These are phyloP conservation scores for Serendipita sp. DNA, from an alignment of 768 basidiomycete species.

Conservation along the genomic window DNA sequence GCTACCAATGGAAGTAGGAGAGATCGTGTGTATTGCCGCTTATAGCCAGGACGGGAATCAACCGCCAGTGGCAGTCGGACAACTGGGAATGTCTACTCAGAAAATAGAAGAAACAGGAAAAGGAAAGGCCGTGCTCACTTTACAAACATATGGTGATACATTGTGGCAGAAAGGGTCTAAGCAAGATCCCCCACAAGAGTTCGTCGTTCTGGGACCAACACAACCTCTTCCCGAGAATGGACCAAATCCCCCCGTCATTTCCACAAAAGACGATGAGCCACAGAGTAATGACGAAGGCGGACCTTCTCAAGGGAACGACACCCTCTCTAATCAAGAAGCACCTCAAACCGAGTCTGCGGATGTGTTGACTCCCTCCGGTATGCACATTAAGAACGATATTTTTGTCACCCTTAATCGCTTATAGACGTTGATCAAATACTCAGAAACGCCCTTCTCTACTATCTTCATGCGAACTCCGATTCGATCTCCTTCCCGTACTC, in stretches of 20 bases:
- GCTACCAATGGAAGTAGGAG: constrained; percentile 16
- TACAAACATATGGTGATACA: constrained; percentile 65
- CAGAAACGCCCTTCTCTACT: not conserved
- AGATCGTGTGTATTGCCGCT: constrained; percentile 50
- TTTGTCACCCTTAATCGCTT: no score
- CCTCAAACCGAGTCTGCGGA: constrained; percentile 24
- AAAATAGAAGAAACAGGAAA: constrained; percentile 35
- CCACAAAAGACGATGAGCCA: constrained; percentile 6
- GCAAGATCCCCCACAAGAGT: constrained; percentile 33
- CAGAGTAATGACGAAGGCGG: not conserved
- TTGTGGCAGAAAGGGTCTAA: constrained; percentile 63
- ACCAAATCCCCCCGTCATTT: no score
- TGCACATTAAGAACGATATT: not conserved
- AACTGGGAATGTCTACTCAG: constrained; percentile 42
- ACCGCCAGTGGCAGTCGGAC: constrained; percentile 60
- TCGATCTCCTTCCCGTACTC: constrained; percentile 15
- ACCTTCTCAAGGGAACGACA: not conserved
- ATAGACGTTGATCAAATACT: not conserved
- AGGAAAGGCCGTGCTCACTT: constrained; percentile 60
- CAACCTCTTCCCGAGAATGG: no score
- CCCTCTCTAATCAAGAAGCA: not conserved
- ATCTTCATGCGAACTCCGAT: not conserved
- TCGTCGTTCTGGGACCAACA: constrained; percentile 12
- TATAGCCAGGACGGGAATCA: constrained; percentile 23
- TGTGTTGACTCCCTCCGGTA: not conserved